Base-by-base conservation (phyloP, 495 filamentous ascomycete genomes). In the Penicillium coffeae region DNA sequence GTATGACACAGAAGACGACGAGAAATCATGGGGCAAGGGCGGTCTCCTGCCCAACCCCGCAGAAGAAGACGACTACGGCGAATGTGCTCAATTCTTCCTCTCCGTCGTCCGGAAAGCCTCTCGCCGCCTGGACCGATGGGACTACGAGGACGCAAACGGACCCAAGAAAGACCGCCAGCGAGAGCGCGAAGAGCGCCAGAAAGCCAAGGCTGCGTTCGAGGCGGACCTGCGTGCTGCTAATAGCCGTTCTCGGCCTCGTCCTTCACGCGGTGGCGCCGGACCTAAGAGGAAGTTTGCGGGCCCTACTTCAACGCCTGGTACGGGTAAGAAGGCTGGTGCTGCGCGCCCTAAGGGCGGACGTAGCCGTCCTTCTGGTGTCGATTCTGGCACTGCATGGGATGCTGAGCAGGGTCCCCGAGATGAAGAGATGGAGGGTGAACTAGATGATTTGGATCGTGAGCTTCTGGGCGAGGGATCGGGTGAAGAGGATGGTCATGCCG, bases 1-100 rank as follows among this genome's bases (percentile, higher is more conserved):
- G 5, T 91, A 94, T 44, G 81, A 91, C 55, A 89, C 89, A 38
- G 88, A 90, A 38, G 86, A 88, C 43, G 91, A 96, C 41, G 74
- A 81, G 12, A 52, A 59, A 36, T 64, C 68, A 50, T 69, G 66
- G 65, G 88, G 87, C 25, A 70, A 72, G 25, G 87, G 82, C 12
- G 89, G 89, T 2, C 65, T 95, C 19, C 74, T 84, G 40, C 84
- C 83, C 16, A 78, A 85, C 3, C 73, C 75, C n/a, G 66, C 73
- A 8, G 75, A 82, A 16, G 80, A 88, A 42, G 81, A 84, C 43
- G 89, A 93, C 60, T 93, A 80, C 60, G 89, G 89, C 40, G 89
- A 93, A 60, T 84, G 89, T 57, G 79, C 84, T 16, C 73, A 76
- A 27, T 77, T 83, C n/a, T 89, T 82, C 51, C 75, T 84, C 25